phyloP scores from a whole-genome alignment of 441 rosid genomes.

The Erysimum pusillum region DNA sequence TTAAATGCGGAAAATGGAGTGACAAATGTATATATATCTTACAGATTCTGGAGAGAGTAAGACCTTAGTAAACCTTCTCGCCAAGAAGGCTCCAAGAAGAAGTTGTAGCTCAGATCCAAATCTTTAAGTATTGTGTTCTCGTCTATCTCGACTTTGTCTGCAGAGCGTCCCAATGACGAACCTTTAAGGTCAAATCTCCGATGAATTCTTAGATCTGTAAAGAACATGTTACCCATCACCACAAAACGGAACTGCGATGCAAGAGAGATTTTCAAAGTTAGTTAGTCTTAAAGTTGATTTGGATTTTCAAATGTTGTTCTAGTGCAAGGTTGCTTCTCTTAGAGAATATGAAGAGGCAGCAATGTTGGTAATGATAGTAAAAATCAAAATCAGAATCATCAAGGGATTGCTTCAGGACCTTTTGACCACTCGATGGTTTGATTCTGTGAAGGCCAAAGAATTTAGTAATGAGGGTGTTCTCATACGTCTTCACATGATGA shows the following conservation, averaged over 20 bases:
- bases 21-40: conserved; percentile 1
- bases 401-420: conserved; percentile 54
- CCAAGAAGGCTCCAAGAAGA: conserved; percentile 96
- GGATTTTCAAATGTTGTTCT: conserved; percentile 15
- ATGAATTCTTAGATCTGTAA: conserved; percentile 95
- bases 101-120: conserved; percentile 85
- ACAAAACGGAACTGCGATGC: conserved; percentile 92
- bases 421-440: conserved; percentile 97
- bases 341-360: not conserved
- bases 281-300: conserved; percentile 12
- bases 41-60: conserved; percentile 32
- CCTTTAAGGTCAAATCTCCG: conserved; percentile 97
- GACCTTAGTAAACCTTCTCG: conserved; percentile 81
- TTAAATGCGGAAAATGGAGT: not conserved
- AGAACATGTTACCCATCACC: conserved; percentile 99
- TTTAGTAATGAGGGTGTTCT: conserved; percentile 94
- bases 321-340: not conserved
- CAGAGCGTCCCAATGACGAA: conserved; percentile 89
- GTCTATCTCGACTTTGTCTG: conserved; percentile 92
- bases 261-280: conserved; percentile 43
- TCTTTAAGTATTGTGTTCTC: conserved; percentile 97
- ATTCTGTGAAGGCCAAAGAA: conserved; percentile 99
- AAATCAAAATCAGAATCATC: not conserved
- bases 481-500: conserved; percentile 87
- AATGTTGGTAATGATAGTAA: conserved; percentile 1